phyloP scores from a whole-genome alignment of 306 rosid species.

The Rubus idaeus region DNA sequence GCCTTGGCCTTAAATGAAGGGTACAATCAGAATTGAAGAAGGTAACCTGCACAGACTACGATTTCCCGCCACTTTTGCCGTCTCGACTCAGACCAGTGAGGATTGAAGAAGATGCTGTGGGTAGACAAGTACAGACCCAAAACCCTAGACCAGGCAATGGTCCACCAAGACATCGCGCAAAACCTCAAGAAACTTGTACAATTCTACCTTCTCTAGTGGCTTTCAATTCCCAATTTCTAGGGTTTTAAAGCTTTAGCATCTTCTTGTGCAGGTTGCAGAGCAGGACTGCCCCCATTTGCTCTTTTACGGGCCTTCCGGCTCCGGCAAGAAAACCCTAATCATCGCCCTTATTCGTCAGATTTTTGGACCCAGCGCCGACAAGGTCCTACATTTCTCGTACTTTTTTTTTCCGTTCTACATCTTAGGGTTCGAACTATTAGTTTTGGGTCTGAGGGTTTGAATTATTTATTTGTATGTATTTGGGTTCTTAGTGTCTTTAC shows the following conservation, averaged over 20 bases:
- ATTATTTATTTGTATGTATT: no score
- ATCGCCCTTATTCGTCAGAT: slow-evolving; percentile 91
- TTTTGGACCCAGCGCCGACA: slow-evolving; percentile 84
- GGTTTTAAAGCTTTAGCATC: neutral
- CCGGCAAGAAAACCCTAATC: slow-evolving; percentile 98
- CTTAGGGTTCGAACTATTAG: neutral
- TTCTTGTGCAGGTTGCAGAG: slow-evolving; percentile 59
- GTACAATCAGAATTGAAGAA: neutral
- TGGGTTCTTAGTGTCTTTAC: neutral
- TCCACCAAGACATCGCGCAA: slow-evolving; percentile 68
- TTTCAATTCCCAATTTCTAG: neutral
- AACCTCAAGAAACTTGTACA: slow-evolving; percentile 86
- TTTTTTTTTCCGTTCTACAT: neutral
- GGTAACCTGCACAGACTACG: neutral
- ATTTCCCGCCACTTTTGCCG: slow-evolving; percentile 14
- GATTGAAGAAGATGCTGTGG: slow-evolving; percentile 72
- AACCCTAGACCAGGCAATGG: slow-evolving; percentile 71
- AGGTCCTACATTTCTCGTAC: slow-evolving; percentile 38
- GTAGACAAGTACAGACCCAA: slow-evolving; percentile 93
- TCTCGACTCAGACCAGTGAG: neutral
- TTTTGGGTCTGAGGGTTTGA: neutral
- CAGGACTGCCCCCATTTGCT: slow-evolving; percentile 96
- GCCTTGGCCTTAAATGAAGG: no score
- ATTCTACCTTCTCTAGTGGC: neutral
- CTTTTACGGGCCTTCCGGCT: slow-evolving; percentile 90